Conservation (phyloP, 495 filamentous ascomycete genomes). For the Hyaloscypha bicolor region DNA sequence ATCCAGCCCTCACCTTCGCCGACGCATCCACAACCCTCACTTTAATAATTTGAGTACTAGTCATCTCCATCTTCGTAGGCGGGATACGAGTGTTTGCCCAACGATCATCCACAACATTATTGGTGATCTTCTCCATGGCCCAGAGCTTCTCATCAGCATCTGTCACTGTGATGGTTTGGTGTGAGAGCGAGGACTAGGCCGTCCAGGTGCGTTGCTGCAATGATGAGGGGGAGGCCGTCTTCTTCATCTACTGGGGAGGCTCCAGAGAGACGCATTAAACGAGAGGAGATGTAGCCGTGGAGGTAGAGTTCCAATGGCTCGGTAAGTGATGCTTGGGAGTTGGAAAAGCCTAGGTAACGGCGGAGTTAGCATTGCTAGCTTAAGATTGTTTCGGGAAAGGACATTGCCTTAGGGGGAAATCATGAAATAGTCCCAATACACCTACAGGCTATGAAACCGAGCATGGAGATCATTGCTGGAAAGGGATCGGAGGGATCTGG, state of each 20-base stretch:
- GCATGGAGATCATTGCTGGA: slow-evolving; percentile 83
- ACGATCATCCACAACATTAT: slow-evolving; percentile 67
- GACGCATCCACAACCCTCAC: slow-evolving; percentile 71
- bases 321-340: slow-evolving; percentile 46
- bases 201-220: slow-evolving; percentile 65
- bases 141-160: slow-evolving; percentile 73
- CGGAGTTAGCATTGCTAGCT: no score
- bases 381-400: no score
- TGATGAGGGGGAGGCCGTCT: slow-evolving; percentile 58
- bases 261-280: slow-evolving; percentile 62
- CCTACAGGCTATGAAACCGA: slow-evolving; percentile 34
- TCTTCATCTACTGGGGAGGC: slow-evolving; percentile 16
- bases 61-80: slow-evolving; percentile 75
- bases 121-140: slow-evolving; percentile 82
- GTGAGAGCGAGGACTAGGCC: slow-evolving; percentile 63
- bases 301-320: slow-evolving; percentile 80
- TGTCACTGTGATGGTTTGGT: slow-evolving; percentile 77
- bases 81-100: slow-evolving; percentile 71
- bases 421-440: no score
- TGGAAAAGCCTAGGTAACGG: slow-evolving; percentile 55
- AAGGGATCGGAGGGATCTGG: slow-evolving; percentile 64
- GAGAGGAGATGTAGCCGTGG: slow-evolving; percentile 83
- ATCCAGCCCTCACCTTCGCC: slow-evolving; percentile 75
- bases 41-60: slow-evolving; percentile 72
- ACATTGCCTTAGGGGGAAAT: no score